Evolutionary conservation across 2,329 filamentous ascomycete genomes (phyloP), one percentile per base, ranked within the genome.

Genomic region (Cadophora sp.): DNA sequence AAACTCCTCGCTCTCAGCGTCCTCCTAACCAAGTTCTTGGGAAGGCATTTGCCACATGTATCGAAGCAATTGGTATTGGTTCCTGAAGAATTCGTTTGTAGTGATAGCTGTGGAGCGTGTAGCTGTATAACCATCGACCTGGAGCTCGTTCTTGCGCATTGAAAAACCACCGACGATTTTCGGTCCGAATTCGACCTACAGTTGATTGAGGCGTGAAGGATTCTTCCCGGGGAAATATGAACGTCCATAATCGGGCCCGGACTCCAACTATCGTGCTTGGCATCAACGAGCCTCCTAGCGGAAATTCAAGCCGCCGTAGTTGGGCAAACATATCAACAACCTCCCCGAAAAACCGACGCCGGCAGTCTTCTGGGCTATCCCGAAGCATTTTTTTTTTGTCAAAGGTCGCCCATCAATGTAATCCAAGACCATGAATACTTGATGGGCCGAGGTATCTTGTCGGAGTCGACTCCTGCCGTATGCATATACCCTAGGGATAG

Each of bases 351-450:
- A 55, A 55, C 51, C 51, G 51, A 29, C 51, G 51, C 51, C 51
- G 51, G 51, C 26, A 31, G 51, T 55, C 51, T 55, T 55, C 51
- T n/a, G 27, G 19, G 19, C 51, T 55, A 34, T 55, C 27, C 51
- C 51, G 27, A 55, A 55, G 51, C 51, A 55, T n/a, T n/a, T 31
- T 55, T 55, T 55, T 34, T 55, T 55, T 14, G 51, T 34, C 19
- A 55, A 55, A 22, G 51, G 51, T 16, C 51, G 51, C 27, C 27
- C 16, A 55, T 55, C 6, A 55, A 55, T 55, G 5, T 55, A 55
- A 55, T 55, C 51, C 16, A 55, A 55, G 51, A 55, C 51, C 16
- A 55, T 55, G 51, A 55, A 55, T 55, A 55, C 51, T 55, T 55
- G 51, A 34, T 34, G 19, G 5, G 27, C 27, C 27, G 27, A 55